Base-by-base conservation (phyloP, 2,329 filamentous ascomycete species). In the Akanthomyces dipterigenus region DNA sequence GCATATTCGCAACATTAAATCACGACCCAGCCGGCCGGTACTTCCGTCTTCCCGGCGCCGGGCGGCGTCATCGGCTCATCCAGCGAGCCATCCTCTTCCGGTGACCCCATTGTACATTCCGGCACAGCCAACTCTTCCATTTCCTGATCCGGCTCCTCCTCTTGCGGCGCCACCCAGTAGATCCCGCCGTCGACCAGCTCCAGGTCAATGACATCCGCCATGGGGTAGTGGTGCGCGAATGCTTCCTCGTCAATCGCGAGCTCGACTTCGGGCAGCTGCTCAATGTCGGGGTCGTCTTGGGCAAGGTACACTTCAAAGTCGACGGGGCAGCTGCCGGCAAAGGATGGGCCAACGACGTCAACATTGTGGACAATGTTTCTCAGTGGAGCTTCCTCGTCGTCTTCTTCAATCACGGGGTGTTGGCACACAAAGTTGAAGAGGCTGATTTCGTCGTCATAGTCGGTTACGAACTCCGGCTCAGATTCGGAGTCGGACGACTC, bases 261-360 rank as follows among this genome's bases (percentile, higher is more conserved):
- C 55, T 75, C 72, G 38, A 69, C 61, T 54, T 71, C 68, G 0
- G 70, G 72, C 12, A 75, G 53, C 16, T 67, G 59, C 0, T 63
- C 63, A 1, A 65, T 18, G 0, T 72, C 69, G 0, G 69, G 65
- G 18, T 70, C 68, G 16, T 71, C 66, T 1, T 69, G 60, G 1
- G 65, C 67, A 1, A 72, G 31, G 36, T 68, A 74, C 0, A 74
- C 64, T 34, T 73, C 70, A 16, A 75, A 62, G 48, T 74, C 71
- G 22, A 70, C 66, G 2, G 61, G 49, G 1, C 46, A 22, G 3
- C 49, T 40, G 0, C 18, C 14, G 18, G 31, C 55, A 1, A 54
- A 42, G 20, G 62, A 26, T 2, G 55, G 43, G 1, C 65, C 68
- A 1, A 67, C 45, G 0, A 73, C 40, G 14, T 71, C 61, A 14